These are phyloP conservation scores for Phytophthora cajani DNA, from an alignment of 352 stramenopile species.

Conservation along the genomic window DNA sequence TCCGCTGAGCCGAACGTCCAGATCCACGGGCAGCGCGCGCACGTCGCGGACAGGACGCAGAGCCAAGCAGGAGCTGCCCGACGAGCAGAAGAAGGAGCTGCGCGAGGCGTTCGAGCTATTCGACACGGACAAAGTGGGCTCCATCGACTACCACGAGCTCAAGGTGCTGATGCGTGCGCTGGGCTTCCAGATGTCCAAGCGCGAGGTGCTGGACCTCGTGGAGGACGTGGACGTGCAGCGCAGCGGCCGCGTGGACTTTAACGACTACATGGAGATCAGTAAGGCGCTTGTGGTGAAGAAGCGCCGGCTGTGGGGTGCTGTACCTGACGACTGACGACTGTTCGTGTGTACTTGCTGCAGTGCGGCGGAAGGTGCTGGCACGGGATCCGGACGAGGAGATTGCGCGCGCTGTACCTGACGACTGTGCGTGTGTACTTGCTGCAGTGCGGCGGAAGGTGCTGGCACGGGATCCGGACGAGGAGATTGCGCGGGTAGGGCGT, in stretches of 20 bases:
- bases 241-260: slow-evolving; percentile 88
- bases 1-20: slow-evolving; percentile 26
- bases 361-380: slow-evolving; percentile 83
- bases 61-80: slow-evolving; percentile 71
- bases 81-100: slow-evolving; percentile 91
- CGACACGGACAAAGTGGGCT: slow-evolving; percentile 90
- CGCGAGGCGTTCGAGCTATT: slow-evolving; percentile 95
- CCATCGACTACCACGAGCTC: slow-evolving; percentile 94
- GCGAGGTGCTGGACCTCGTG: slow-evolving; percentile 88
- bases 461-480: slow-evolving; percentile 90
- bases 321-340: slow-evolving; percentile 2
- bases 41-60: slow-evolving; percentile 35
- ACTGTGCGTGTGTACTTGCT: background rate
- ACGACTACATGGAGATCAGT: slow-evolving; percentile 94
- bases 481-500: slow-evolving; percentile 84
- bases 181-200: slow-evolving; percentile 92
- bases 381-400: slow-evolving; percentile 94
- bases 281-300: slow-evolving; percentile 13
- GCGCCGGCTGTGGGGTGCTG: background rate
- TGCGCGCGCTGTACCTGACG: slow-evolving; percentile 44
- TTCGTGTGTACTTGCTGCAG: slow-evolving; percentile 26
- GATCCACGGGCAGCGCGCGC: slow-evolving; percentile 13
- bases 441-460: slow-evolving; percentile 84
- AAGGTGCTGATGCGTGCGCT: slow-evolving; percentile 95
- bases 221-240: slow-evolving; percentile 90